phyloP scores from a whole-genome alignment of 2,329 filamentous ascomycete genomes.

The Rhinocladiella similis region DNA sequence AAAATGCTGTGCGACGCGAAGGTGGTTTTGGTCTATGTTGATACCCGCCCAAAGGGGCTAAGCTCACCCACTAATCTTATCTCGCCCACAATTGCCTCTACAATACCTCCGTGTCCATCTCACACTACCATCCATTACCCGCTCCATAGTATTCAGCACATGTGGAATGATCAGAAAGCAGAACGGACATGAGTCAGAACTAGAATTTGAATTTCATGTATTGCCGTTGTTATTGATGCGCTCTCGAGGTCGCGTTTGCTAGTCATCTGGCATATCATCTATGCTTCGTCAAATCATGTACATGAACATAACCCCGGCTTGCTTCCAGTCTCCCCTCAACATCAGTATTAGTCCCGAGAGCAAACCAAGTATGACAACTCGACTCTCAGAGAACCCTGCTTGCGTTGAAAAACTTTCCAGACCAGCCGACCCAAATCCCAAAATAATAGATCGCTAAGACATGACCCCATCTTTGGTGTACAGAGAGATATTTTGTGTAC shows the following conservation, averaged over 20 bases:
- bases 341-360: slow-evolving; percentile 16
- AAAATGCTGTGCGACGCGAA: slow-evolving; percentile 1
- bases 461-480: slow-evolving; percentile 23
- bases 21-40: not conserved
- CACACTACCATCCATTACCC: too few species aligned
- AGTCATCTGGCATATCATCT: slow-evolving; percentile 14
- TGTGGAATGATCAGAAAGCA: too few species aligned
- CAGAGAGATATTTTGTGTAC: slow-evolving; percentile 21
- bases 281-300: slow-evolving; percentile 24
- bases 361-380: slow-evolving; percentile 19
- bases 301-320: slow-evolving; percentile 20
- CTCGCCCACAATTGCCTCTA: not conserved
- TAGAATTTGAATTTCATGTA: slow-evolving; percentile 8
- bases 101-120: not conserved
- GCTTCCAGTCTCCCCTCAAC: not conserved
- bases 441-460: slow-evolving; percentile 22
- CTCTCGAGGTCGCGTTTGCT: slow-evolving; percentile 2
- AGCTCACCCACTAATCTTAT: not conserved
- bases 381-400: not conserved
- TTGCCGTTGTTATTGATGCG: slow-evolving; percentile 8
- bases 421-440: slow-evolving; percentile 8
- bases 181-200: not conserved
- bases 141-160: too few species aligned
- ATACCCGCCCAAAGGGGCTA: slow-evolving; percentile 9
- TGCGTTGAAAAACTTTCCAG: not conserved